Evolutionary conservation across 306 rosid genomes (phyloP), one percentile per base, ranked within the genome.

Genomic region (Fragaria vesca): DNA sequence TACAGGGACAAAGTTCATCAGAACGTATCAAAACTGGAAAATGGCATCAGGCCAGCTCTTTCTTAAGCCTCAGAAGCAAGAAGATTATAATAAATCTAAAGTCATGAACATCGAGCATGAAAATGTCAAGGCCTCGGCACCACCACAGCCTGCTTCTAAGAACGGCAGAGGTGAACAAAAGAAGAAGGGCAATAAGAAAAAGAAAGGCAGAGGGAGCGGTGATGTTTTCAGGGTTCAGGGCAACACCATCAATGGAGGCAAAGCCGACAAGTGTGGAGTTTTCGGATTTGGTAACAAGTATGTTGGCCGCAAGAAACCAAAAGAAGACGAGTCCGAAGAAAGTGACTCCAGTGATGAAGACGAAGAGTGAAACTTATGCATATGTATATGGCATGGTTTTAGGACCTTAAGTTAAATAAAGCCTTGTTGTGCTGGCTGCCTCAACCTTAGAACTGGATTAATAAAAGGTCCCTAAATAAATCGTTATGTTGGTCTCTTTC

Each of bases 271-370:
- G 20, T 12, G 15, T 9, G 51, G 72, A 9, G 72, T 67, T 40
- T 67, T 67, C 4, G 52, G 8, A 5, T 67, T 67, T 42, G 34
- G 34, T 12, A 67, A 67, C 72, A 42, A 67, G 71, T 67, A 40
- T 67, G 20, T 42, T 10, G 71, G 71, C 17, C 1, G 8, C 48
- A 67, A 67, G 69, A 63, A 63, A 2, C 66, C 15, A 11, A 38
- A 42, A 67, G 71, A 40, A 1, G 71, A 66, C 7, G 70, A 40
- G 26, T 67, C 71, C 48, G 71, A 66, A 66, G 71, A 67, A 40
- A 67, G 26, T 67, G 71, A 67, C 48, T 66, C 50, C 71, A 20
- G 71, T 40, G 26, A 42, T 67, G 51, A 67, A 67, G 71, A 38
- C 30, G 32, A 40, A 18, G 66, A 58, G 2, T 58, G 66, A 60